These are phyloP conservation scores for Fraxinus pennsylvanica DNA, from an alignment of 257 asterid species.

Conservation along the genomic window DNA sequence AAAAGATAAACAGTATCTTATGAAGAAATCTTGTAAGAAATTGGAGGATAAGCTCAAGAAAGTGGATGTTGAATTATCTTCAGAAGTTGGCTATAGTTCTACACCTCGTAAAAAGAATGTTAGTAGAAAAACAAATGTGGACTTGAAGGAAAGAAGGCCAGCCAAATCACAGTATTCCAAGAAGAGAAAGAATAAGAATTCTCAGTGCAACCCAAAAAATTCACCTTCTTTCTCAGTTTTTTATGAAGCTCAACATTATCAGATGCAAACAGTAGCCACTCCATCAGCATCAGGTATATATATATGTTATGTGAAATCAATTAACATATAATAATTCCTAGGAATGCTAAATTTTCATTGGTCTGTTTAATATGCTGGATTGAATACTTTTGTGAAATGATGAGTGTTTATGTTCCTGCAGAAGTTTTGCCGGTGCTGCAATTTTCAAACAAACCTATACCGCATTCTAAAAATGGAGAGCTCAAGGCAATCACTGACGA, in stretches of 20 bases:
- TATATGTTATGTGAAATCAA: conserved; percentile 8
- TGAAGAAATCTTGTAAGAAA: conserved; percentile 17
- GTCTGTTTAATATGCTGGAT: neutral
- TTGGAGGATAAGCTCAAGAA: conserved; percentile 19
- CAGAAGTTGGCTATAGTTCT: too few relatives aligned
- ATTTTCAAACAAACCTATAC: neutral
- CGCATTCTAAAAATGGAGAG: conserved; percentile 8
- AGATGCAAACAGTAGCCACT: conserved; percentile 22
- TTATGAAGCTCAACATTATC: neutral
- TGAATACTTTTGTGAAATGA: neutral
- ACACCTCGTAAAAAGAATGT: conserved; percentile 19
- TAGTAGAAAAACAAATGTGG: conserved; percentile 20
- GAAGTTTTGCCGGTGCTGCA: conserved; percentile 12
- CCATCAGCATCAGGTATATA: conserved; percentile 16
- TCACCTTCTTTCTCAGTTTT: conserved; percentile 2
- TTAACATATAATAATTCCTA: neutral
- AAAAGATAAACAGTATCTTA: neutral
- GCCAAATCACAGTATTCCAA: conserved; percentile 25
- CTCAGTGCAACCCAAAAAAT: conserved; percentile 20
- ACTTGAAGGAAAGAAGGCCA: conserved; percentile 36
- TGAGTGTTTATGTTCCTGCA: conserved; percentile 8
- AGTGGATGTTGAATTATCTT: neutral
- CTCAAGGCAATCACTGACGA: conserved; percentile 15
- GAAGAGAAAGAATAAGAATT: conserved; percentile 15
- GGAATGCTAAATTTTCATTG: neutral